A percentile compares a stretch with the other conserved stretches of the same genome.
Evolutionary conservation across 352 stramenopile genomes (phyloP).

Genomic region (Aphanomyces euteiches): DNA sequence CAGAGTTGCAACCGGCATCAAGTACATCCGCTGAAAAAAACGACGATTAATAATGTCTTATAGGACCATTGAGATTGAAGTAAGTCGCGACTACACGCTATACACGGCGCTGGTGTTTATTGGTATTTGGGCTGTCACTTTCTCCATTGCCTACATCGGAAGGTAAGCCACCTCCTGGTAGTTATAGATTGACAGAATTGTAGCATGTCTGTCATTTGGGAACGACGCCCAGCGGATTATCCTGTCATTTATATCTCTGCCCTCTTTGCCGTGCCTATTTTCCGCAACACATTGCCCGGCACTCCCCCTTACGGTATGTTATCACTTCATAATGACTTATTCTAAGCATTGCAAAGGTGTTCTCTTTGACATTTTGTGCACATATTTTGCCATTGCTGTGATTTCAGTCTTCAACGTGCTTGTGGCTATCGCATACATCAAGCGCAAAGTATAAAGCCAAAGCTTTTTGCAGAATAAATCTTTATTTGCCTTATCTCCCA

Average conservation of each 20-base stretch:
- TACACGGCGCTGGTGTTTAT: constrained; percentile 12
- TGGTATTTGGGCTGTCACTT: constrained; percentile 15
- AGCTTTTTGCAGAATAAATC: too few relatives aligned
- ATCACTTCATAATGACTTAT: neutral
- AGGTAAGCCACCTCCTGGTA: neutral
- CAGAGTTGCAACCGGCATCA: too few relatives aligned
- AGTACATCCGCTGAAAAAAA: too few relatives aligned
- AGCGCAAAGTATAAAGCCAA: too few relatives aligned
- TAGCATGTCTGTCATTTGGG: constrained; percentile 17
- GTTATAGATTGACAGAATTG: neutral
- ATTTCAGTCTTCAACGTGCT: constrained; percentile 15
- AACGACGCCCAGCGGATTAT: constrained; percentile 9
- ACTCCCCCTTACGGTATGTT: constrained; percentile 3
- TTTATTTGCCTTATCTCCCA: too few relatives aligned
- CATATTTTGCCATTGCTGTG: constrained; percentile 28
- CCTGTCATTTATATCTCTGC: constrained; percentile 20
- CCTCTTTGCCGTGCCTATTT: constrained; percentile 15
- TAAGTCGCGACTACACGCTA: neutral
- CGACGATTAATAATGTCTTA: too few relatives aligned
- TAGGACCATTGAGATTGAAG: neutral
- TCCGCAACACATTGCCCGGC: constrained; percentile 17
- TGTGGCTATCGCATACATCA: constrained; percentile 11
- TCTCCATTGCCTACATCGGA: constrained; percentile 9
- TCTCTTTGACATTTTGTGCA: constrained; percentile 25
- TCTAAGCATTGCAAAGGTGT: neutral